Evolutionary conservation across 228 moss, liverwort and hornwort species (phyloP).

Genomic region (Sphagnum fallax): DNA sequence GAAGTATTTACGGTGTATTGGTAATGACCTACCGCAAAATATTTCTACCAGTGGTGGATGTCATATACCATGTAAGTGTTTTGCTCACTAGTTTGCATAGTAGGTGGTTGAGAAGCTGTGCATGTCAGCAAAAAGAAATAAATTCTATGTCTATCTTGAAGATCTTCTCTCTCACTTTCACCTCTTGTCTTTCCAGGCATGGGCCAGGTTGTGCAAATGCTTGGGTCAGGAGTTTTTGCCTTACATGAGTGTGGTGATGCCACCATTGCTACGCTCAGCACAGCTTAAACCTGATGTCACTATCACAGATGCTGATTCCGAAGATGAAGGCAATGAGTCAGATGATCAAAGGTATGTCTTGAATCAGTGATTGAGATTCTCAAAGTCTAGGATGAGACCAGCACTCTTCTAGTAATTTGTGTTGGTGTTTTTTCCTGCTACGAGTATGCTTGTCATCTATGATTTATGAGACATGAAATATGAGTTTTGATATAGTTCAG

Average conservation of each 20-base stretch:
- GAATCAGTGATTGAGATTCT: neutral
- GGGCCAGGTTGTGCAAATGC: conserved; percentile 99
- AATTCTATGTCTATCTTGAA: too few relatives aligned
- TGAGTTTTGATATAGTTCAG: too few relatives aligned
- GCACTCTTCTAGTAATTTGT: neutral
- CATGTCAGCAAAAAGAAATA: too few relatives aligned
- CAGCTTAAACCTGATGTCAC: conserved; percentile 98
- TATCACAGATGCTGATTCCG: conserved; percentile 94
- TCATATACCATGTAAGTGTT: too few relatives aligned
- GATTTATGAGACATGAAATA: too few relatives aligned
- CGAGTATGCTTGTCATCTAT: too few relatives aligned
- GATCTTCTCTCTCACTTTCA: too few relatives aligned
- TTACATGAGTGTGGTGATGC: conserved; percentile 99
- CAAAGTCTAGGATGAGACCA: conserved; percentile 1
- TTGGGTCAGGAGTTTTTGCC: conserved; percentile 97
- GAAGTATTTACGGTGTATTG: too few relatives aligned
- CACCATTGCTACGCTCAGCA: conserved; percentile 90
- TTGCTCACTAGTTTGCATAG: too few relatives aligned
- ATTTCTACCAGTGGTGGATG: too few relatives aligned
- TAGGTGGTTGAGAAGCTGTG: too few relatives aligned
- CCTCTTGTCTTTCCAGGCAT: conserved; percentile 47
- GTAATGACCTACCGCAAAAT: too few relatives aligned
- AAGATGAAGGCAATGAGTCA: conserved; percentile 89
- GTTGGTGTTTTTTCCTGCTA: neutral
- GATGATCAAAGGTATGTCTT: conserved; percentile 82